Percentiles rank a stretch among this genome's conserved stretches.
These are phyloP conservation scores for Emiliania huxleyi DNA, from an alignment of 78 protist genomes.

Conservation along the genomic window DNA sequence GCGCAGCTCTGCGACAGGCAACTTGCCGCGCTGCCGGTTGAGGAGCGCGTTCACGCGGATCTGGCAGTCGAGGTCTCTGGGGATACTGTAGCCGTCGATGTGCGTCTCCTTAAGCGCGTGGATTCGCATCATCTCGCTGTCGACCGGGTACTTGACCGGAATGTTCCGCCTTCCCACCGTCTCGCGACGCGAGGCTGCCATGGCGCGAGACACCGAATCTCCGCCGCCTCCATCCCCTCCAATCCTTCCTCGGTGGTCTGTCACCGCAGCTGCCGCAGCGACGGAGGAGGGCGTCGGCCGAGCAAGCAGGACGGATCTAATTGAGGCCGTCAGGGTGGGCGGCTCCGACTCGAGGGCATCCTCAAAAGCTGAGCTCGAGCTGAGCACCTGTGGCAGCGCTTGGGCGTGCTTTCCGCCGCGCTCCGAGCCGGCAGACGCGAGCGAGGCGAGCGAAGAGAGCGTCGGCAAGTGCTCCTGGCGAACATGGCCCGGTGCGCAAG, in stretches of 20 bases:
- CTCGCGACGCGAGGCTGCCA: background rate
- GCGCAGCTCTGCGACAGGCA: background rate
- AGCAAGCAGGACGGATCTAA: no score
- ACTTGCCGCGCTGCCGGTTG: background rate
- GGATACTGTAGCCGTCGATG: background rate
- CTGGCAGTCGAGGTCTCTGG: background rate
- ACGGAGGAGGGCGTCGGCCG: no score
- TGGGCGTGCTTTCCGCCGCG: no score
- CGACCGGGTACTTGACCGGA: background rate
- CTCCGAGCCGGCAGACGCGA: no score
- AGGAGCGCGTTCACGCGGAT: background rate
- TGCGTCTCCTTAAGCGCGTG: background rate
- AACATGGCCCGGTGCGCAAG: background rate
- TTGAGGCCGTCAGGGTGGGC: no score
- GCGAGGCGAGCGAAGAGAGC: no score
- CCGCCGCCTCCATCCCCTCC: background rate
- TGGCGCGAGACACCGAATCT: background rate
- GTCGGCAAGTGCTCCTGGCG: background rate
- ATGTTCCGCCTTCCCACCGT: background rate
- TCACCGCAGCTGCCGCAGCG: background rate
- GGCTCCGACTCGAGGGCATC: no score
- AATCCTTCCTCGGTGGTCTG: background rate
- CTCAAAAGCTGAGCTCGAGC: no score
- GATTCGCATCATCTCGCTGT: background rate
- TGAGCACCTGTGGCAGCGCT: no score